Percentiles rank a stretch among this genome's conserved stretches.
These are phyloP conservation scores for Isatis tinctoria DNA, from an alignment of 345 rosid genomes.

Conservation along the genomic window DNA sequence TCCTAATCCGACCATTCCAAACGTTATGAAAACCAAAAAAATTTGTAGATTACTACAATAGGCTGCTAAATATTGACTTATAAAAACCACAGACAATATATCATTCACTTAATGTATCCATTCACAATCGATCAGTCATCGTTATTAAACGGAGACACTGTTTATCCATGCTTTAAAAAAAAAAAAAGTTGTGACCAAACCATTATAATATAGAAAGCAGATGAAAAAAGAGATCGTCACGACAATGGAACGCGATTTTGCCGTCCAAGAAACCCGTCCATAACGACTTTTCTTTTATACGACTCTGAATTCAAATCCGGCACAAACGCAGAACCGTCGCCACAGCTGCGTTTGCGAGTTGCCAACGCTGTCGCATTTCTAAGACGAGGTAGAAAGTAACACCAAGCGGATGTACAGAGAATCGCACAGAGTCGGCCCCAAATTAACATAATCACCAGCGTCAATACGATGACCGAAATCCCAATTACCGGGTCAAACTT, in stretches of 20 bases:
- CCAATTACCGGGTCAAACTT: slow-evolving; percentile 47
- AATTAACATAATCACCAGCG: slow-evolving; percentile 44
- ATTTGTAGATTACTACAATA: neutral
- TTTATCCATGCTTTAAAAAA: neutral
- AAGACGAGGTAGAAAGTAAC: slow-evolving; percentile 46
- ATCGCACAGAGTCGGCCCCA: slow-evolving; percentile 70
- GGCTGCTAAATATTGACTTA: slow-evolving; percentile 4
- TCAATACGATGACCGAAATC: slow-evolving; percentile 47
- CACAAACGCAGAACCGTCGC: neutral
- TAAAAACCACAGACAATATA: neutral
- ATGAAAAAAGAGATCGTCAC: neutral
- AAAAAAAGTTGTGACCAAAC: neutral
- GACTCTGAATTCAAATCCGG: slow-evolving; percentile 44
- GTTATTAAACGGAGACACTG: slow-evolving; percentile 16
- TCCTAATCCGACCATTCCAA: neutral
- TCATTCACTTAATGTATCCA: slow-evolving; percentile 2
- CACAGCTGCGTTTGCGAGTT: slow-evolving; percentile 24
- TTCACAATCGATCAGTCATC: slow-evolving; percentile 18
- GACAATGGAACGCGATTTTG: slow-evolving; percentile 30
- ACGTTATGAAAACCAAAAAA: neutral
- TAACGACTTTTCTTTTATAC: slow-evolving; percentile 55
- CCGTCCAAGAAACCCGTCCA: slow-evolving; percentile 73
- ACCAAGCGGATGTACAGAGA: slow-evolving; percentile 60
- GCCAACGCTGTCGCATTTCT: slow-evolving; percentile 1
- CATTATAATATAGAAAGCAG: neutral